Evolutionary conservation across 2,329 filamentous ascomycete genomes (phyloP), one percentile per base, ranked within the genome.

Genomic region (Davidsoniella neocaledoniae): DNA sequence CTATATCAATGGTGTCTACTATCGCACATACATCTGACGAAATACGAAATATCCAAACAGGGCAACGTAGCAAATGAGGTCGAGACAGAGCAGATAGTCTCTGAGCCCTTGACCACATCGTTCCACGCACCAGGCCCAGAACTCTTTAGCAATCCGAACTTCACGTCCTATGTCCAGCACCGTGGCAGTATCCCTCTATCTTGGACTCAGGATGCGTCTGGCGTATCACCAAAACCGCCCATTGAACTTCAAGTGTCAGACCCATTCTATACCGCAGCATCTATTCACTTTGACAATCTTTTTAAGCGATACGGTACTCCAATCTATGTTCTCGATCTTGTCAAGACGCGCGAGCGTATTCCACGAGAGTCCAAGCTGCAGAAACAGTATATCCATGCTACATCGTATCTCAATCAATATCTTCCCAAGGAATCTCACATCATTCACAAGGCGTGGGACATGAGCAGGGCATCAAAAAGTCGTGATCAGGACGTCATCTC

Each of bases 61-160:
- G 90, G 91, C 12, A 94, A 94, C 61, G 91, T 98, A 49, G 93
- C 91, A 48, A 98, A 98, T 60, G 93, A 98, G 64, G 91, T 98
- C 21, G 93, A 98, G 65, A 96, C 91, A 1, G 91, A 98, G 64
- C 91, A 98, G 62, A 95, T 98, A 53, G 88, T 98, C 4, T 91
- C 88, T 0, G 91, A 98, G 61, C 86, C 87, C 58, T 70, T 90
- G 46, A 95, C 87, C 0, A 98, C 91, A 0, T 95, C 91, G 0
- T 95, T 98, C 57, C 91, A 98, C 66, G 83, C 85, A 2, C 86
- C 91, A 4, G 90, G 87, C 0, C 85, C 84, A 2, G 78, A 77
- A 45, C 73, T 94, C 9, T 95, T 86, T 61, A 80, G 86, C 4
- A 96, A 83, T 59, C 86, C 90, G 1, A 83, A 86, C 25, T 95